Base-by-base conservation (phyloP, 2,329 filamentous ascomycete species). In the Fusarium pseudonygamai region DNA sequence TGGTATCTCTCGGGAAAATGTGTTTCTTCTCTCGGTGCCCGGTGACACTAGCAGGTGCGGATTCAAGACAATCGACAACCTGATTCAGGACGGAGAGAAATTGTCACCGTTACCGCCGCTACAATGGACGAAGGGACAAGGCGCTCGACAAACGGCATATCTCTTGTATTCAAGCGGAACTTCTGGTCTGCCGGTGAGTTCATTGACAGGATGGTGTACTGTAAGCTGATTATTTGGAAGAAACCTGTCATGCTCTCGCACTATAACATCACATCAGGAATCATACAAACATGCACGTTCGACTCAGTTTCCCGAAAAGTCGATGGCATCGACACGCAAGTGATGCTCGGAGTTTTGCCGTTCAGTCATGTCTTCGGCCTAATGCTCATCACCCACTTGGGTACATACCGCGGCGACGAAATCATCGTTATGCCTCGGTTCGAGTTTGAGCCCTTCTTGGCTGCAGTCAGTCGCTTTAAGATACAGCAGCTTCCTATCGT, bases 231-330 rank as follows among this genome's bases (percentile, higher is more conserved):
- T n/a, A n/a, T n/a, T n/a, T 7, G 20, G 12, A 40, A 46, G 89
- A 94, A 94, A 91, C 93, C 93, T 39, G 93, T 95, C 52, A 95
- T 93, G 91, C 92, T 95, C 63, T 93, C 92, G 3, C 93, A 96
- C 79, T 83, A 84, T n/a, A 96, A 95, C 73, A 90, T 95, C 43
- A 95, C 96, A 55, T 88, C 93, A 39, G 95, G 95, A 76, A 87
- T 90, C 1, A 76, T 94, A 37, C 93, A 95, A 79, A 56, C 58
- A 85, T 91, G 60, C 77, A 77, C 24, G 77, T 85, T 3, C 89
- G 79, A 64, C 79, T 87, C 60, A 28, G 79, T 71, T 69, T 84
- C 66, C 24, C 77, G 45, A 76, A 84, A 71, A 75, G 81, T 67
- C 64, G 79, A 80, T 5, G 79, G 78, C 3, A 61, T 87, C 24